Percentiles rank a stretch among this genome's conserved stretches.
Conservation (phyloP, 305 asterid genomes). For the Caryopteris hybrid region DNA sequence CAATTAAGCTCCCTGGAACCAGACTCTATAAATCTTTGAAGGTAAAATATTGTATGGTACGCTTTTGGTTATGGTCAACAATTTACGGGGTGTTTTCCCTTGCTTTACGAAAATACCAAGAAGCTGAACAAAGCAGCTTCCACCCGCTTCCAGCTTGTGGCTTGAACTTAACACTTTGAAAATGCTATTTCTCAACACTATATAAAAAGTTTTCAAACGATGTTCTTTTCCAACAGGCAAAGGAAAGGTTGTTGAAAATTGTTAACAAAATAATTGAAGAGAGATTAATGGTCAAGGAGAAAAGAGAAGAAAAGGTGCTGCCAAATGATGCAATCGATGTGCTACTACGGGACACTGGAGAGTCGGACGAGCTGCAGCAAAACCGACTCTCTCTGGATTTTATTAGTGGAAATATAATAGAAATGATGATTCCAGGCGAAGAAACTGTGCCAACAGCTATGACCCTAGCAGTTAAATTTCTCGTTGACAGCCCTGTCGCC, state of each 20-base stretch:
- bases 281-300: conserved; percentile 37
- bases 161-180: too few species aligned
- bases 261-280: conserved; percentile 50
- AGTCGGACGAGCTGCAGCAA: conserved; percentile 41
- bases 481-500: conserved; percentile 60
- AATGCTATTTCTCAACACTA: too few species aligned
- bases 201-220: background rate
- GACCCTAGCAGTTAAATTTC: conserved; percentile 78
- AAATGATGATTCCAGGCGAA: conserved; percentile 94
- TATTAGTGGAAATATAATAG: conserved; percentile 66
- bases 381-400: conserved; percentile 47
- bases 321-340: conserved; percentile 59
- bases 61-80: background rate
- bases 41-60: conserved; percentile 52
- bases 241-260: conserved; percentile 49
- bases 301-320: conserved; percentile 21
- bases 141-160: too few species aligned
- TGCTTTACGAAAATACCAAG: too few species aligned
- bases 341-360: conserved; percentile 52
- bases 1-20: conserved; percentile 87
- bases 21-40: conserved; percentile 71
- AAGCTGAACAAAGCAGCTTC: too few species aligned
- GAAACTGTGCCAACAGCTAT: conserved; percentile 84
- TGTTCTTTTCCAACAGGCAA: conserved; percentile 53
- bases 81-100: background rate